Evolutionary conservation across 805 yeast species (phyloP).

Genomic region (Ogataea saltuana): DNA sequence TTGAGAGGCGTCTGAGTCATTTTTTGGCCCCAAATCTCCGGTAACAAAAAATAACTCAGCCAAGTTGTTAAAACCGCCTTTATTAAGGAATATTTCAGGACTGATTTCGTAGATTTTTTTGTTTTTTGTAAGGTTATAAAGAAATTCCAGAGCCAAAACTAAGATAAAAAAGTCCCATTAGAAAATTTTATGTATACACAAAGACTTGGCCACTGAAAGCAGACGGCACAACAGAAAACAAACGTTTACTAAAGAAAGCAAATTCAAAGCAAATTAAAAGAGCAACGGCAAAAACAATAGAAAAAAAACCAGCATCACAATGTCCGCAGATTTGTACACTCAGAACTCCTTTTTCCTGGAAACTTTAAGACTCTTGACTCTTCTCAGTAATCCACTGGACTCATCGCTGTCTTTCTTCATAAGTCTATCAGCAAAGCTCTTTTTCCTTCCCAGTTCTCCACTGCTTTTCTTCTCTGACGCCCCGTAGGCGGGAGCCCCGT

Average conservation of each 20-base stretch:
- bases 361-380: constrained; percentile 89
- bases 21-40: neutral
- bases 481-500: constrained; percentile 87
- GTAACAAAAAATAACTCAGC: neutral
- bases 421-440: constrained; percentile 74
- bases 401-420: constrained; percentile 31
- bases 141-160: neutral
- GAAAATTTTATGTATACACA: constrained; percentile 1
- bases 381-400: constrained; percentile 61
- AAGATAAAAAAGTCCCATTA: constrained; percentile 1
- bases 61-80: neutral
- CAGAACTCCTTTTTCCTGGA: constrained; percentile 39
- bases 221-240: neutral
- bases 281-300: neutral
- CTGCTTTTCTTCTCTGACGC: constrained; percentile 41
- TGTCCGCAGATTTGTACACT: neutral
- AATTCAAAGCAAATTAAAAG: constrained; percentile 5
- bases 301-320: neutral
- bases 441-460: constrained; percentile 71
- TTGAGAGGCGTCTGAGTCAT: constrained; percentile 2
- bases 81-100: neutral
- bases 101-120: no score
- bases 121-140: neutral
- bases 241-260: constrained; percentile 3
- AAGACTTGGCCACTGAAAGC: constrained; percentile 1